These are phyloP conservation scores for Podosphaera aphanis DNA, from an alignment of 2,329 filamentous ascomycete species.

Conservation along the genomic window DNA sequence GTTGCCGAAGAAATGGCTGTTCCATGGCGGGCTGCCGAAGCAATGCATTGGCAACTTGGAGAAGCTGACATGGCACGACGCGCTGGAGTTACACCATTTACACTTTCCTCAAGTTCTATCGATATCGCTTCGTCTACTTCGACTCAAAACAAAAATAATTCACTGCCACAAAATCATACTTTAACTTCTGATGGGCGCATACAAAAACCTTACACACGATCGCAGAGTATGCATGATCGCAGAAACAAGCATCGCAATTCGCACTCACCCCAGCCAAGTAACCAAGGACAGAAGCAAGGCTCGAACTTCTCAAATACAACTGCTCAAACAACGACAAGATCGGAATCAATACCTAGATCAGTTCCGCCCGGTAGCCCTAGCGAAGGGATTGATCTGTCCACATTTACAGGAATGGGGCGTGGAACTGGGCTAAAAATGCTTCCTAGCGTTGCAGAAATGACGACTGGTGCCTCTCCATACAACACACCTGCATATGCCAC, in stretches of 20 bases:
- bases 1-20: constrained; percentile 87
- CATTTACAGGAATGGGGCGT: constrained; percentile 11
- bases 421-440: constrained; percentile 19
- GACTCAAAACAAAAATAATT: constrained; percentile 16
- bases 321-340: constrained; percentile 11
- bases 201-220: neutral
- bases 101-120: constrained; percentile 33
- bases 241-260: neutral
- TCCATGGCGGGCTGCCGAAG: constrained; percentile 85
- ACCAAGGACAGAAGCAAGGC: neutral
- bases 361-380: constrained; percentile 18
- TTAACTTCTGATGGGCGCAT: neutral
- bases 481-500: constrained; percentile 30
- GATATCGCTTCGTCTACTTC: constrained; percentile 19
- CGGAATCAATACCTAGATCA: constrained; percentile 15
- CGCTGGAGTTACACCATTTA: constrained; percentile 73
- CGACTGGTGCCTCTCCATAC: constrained; percentile 38
- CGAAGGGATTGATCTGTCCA: constrained; percentile 16
- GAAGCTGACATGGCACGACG: constrained; percentile 83
- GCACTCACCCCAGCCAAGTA: neutral
- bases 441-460: constrained; percentile 39
- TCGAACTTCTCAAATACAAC: neutral
- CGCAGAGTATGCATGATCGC: neutral
- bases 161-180: constrained; percentile 7
- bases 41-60: constrained; percentile 95